Base-by-base conservation (phyloP, 2,329 filamentous ascomycete genomes). In the Thelonectria olida region DNA sequence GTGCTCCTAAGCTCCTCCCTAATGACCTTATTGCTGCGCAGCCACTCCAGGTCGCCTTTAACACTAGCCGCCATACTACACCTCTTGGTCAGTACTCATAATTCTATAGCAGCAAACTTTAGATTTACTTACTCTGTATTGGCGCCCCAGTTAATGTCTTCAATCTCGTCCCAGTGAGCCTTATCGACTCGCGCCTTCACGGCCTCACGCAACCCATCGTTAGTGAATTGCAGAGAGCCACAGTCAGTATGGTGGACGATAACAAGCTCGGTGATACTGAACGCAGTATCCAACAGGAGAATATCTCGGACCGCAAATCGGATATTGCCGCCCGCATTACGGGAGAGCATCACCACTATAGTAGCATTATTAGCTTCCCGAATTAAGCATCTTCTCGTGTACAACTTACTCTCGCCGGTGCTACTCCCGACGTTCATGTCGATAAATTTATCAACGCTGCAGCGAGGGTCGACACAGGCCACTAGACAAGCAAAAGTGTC, bases 351-450 rank as follows among this genome's bases (percentile, higher is more conserved):
- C 8, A 49, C 45, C 45, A 49, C 45, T 49, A 17, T 48, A 13
- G 28, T 27, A 28, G 44, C 23, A 31, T 17, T 48, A 13, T 48
- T 48, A 48, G 44, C 23, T 48, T 31, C 25, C 25, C 44, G 23
- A 31, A 31, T 48, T 9, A 17, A 17, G 6, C 44, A 25, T 48
- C 13, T 31, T 17, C 25, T 48, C 25, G 25, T 48, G 36, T 31
- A 48, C n/a, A 28, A 49, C 45, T 49, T 34, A 49, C 45, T 49
- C 19, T 49, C 45, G n/a, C 45, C 45, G 17, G 27, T 49, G n/a
- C 17, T 34, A 22, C 27, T 36, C 28, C 45, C 45, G 28, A 49
- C 27, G 13, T 49, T 49, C 45, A 49, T 34, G 28, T 34, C 28
- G 28, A 49, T 49, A 27, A 49, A 49, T 23, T 27, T 49, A 17